A percentile compares a stretch with the other conserved stretches of the same genome.
Conservation (phyloP, 2,329 filamentous ascomycete species). For the Trichophyton verrucosum region DNA sequence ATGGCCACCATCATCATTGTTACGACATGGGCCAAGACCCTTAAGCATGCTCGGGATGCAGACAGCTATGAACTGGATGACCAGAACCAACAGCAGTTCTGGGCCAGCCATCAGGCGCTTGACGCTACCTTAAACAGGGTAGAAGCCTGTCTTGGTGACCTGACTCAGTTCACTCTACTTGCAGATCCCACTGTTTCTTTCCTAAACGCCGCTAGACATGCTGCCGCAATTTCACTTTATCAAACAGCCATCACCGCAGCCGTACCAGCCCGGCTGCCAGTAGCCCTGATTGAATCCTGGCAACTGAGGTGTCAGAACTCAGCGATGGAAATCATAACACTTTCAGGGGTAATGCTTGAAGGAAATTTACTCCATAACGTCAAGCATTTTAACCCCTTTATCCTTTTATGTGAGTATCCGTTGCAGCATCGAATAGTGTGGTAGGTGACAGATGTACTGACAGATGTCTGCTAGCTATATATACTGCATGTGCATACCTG, state of each 20-base stretch:
- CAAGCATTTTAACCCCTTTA: constrained; percentile 5
- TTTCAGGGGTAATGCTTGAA: constrained; percentile 3
- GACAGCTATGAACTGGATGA: background rate
- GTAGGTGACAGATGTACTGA: background rate
- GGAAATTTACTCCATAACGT: background rate
- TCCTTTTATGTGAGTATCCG: constrained; percentile 4
- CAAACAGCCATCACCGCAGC: background rate
- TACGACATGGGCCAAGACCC: constrained; percentile 3
- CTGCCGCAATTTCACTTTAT: constrained; percentile 3
- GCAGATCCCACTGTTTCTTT: constrained; percentile 1
- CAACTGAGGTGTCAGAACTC: background rate
- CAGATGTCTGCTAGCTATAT: background rate
- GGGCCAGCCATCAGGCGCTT: constrained; percentile 3
- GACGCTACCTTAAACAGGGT: background rate
- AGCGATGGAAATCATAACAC: constrained; percentile 1
- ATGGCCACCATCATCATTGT: background rate
- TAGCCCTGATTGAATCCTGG: constrained; percentile 3
- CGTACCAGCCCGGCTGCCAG: background rate
- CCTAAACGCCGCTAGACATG: background rate
- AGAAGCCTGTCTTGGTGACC: constrained; percentile 3
- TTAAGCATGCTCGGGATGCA: background rate
- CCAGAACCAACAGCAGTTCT: constrained; percentile 3
- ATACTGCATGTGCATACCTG: constrained; percentile 5
- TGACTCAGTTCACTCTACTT: background rate
- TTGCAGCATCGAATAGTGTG: no score